Base-by-base conservation (phyloP, 306 rosid genomes). In the Medicago ruthenica region DNA sequence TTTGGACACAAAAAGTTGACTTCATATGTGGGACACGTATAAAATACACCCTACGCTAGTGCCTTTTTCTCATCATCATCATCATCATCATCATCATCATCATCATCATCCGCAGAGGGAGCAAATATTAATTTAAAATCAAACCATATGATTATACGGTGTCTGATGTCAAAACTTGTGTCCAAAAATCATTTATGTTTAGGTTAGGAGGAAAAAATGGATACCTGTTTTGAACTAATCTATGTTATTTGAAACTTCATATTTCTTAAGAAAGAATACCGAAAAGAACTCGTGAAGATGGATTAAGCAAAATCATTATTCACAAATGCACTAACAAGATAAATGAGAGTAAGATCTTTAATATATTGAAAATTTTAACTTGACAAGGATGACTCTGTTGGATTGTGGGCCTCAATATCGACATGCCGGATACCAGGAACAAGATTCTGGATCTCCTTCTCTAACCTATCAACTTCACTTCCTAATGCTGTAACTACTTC, bases 351-450 rank as follows among this genome's bases (percentile, higher is more conserved):
- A 47, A 10, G 69, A 17, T 54, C 47, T 63, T 51, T 27, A 64
- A 34, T 7, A 73, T 59, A 66, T 41, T 71, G 22, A 68, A 13
- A 54, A 21, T 20, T 47, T 74, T 69, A 59, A 65, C 53, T 74
- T 85, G 84, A 87, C 40, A 82, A 78, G 18, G 84, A 34, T 5
- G 81, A 55, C 41, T 83, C 97, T 61, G 61, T 82, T 17, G 98
- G 99, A 87, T 92, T 96, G 86, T 96, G 98, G 21, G 98, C 99
- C 85, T 92, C 97, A 9, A 96, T 92, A 87, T 96, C 99, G 2
- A 96, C 98, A 79, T 96, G 99, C 45, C 91, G 88, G 67, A 89
- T 88, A 40, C 99, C 99, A 2, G 99, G 99, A 60, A 96, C 99
- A 47, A 96, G 97, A 76, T 84, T 75, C 78, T 90, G 97, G 73